Evolutionary conservation across 768 basidiomycete genomes (phyloP).

Genomic region (Rhodosporidiobolus odoratus): DNA sequence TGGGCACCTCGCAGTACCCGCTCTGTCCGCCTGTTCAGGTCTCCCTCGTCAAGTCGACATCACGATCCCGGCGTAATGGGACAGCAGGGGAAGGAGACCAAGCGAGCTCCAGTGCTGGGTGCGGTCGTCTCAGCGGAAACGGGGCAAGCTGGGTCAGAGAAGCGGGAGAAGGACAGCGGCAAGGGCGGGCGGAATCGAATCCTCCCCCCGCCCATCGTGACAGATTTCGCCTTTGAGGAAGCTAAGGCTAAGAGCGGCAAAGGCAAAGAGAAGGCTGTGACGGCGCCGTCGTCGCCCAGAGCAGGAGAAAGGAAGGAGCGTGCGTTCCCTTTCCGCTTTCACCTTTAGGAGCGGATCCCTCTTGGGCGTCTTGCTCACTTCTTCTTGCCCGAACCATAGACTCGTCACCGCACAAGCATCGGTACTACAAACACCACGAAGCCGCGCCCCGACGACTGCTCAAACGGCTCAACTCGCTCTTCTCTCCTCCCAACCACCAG

Average conservation of each 20-base stretch:
- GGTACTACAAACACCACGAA: slow-evolving; percentile 24
- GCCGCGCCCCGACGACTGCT: neutral
- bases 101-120: too few species aligned
- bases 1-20: too few species aligned
- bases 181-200: too few species aligned
- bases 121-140: too few species aligned
- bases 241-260: neutral
- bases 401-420: neutral
- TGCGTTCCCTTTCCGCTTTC: neutral
- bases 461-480: slow-evolving; percentile 9
- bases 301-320: neutral
- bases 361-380: too few species aligned
- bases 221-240: neutral
- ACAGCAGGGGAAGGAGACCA: too few species aligned
- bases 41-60: too few species aligned
- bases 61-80: too few species aligned
- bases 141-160: too few species aligned
- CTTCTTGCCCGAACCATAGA: neutral
- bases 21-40: too few species aligned
- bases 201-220: neutral
- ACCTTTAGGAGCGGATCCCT: too few species aligned
- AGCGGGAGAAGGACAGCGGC: too few species aligned
- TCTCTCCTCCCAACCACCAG: neutral
- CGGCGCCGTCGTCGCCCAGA: neutral
- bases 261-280: neutral